phyloP scores from a whole-genome alignment of 768 basidiomycete species.

The Rhodocollybia butyracea region DNA sequence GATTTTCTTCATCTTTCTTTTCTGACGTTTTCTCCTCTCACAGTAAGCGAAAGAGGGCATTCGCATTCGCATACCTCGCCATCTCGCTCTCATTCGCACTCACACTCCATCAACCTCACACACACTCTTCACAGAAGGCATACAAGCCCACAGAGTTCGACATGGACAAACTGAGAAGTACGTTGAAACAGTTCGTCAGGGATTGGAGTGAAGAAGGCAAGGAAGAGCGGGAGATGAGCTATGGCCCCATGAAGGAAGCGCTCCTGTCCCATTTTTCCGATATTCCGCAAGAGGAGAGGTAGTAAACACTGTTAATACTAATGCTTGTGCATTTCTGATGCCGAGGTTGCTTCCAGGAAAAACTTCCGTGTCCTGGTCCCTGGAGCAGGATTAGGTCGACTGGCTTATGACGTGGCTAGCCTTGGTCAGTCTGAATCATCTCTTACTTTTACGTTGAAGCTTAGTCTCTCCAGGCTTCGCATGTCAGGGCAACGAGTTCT shows the following conservation, averaged over 20 bases:
- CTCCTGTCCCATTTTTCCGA: slow-evolving; percentile 62
- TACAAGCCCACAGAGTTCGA: slow-evolving; percentile 64
- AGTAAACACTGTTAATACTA: not conserved
- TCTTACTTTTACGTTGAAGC: not conserved
- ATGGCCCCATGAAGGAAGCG: slow-evolving; percentile 78
- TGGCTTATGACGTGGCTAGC: slow-evolving; percentile 85
- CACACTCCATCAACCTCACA: slow-evolving; percentile 30
- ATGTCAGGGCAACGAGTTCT: slow-evolving; percentile 95
- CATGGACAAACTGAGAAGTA: slow-evolving; percentile 90
- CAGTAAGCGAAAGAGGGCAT: not conserved
- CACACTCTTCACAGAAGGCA: slow-evolving; percentile 22
- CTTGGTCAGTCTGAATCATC: slow-evolving; percentile 40
- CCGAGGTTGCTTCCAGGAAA: slow-evolving; percentile 31
- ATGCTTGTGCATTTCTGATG: not conserved
- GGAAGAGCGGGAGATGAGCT: slow-evolving; percentile 74
- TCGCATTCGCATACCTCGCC: slow-evolving; percentile 16
- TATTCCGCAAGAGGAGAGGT: slow-evolving; percentile 56
- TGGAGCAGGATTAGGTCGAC: slow-evolving; percentile 83
- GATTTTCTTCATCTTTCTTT: slow-evolving; percentile 10
- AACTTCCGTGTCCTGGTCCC: slow-evolving; percentile 79
- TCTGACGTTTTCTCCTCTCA: not conserved
- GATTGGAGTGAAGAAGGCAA: slow-evolving; percentile 92
- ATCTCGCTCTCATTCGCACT: slow-evolving; percentile 27
- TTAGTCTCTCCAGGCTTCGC: slow-evolving; percentile 63
- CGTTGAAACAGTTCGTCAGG: slow-evolving; percentile 87